Base-by-base conservation (phyloP, 805 yeast genomes). In the Kodamaea kaohsiungensis region DNA sequence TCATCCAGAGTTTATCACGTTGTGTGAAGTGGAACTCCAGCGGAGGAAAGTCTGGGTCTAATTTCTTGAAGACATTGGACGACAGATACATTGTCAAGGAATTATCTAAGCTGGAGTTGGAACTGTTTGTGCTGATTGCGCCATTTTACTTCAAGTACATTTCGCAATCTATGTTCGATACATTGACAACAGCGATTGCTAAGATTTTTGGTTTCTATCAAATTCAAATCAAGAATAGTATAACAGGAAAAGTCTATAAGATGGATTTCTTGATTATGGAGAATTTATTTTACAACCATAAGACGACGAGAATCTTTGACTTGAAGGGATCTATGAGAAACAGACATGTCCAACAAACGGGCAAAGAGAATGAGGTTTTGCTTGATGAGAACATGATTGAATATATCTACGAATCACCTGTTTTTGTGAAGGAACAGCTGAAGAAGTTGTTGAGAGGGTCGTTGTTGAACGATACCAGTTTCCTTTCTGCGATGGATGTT, bases 301-400 rank as follows among this genome's bases (percentile, higher is more conserved):
- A 87, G 60, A 88, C 92, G 54, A 79, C 90, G 12, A 75, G 98
- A 58, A 91, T 93, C 47, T 95, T 95, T 71, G 99, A 95, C 70
- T 80, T 95, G 69, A 95, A 95, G 69, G 99, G 99, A 0, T 92
- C 98, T 0, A 95, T 95, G 98, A 78, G 99, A 57, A 95, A 95
- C 69, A 79, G 99, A 59, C 98, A 93, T 64, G 99, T 93, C 38
- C 88, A 92, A 61, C 97, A 93, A 67, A 96, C 99, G 0, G 99
- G 99, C 6, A 87, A 85, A 64, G 97, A 88, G 58, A 91, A 95
- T 65, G 98, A 95, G 69, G 99, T 95, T 1, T 73, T 95, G 22
- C 72, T 95, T 53, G 99, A 95, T 70, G 99, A 95, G 64, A 95
- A 95, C 65, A 95, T 95, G 99, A 96, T 95, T 56, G 99, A 95